A percentile compares a stretch with the other conserved stretches of the same genome.
Evolutionary conservation across 2,329 filamentous ascomycete species (phyloP).

Genomic region (Diaporthe nobilis): DNA sequence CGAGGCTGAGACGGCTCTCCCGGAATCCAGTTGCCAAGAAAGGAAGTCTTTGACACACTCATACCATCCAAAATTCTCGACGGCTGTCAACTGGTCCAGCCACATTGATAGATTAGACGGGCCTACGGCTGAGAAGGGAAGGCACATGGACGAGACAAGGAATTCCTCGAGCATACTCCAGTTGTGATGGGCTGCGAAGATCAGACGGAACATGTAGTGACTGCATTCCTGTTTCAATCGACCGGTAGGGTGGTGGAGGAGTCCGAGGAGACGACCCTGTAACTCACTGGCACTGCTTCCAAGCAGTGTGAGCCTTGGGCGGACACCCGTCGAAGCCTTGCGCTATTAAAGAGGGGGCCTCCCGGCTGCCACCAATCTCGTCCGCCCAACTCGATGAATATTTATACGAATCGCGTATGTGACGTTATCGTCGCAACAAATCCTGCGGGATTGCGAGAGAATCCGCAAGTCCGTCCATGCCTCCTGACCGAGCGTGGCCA

Average conservation of each 20-base stretch:
- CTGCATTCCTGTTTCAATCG: conserved; percentile 13
- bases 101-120: conserved; percentile 8
- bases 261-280: conserved; percentile 14
- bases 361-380: background rate
- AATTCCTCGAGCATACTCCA: background rate
- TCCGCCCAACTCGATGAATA: background rate
- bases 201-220: conserved; percentile 16
- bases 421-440: conserved; percentile 18
- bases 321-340: background rate
- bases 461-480: conserved; percentile 18
- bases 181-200: conserved; percentile 3
- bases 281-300: background rate
- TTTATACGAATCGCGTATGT: conserved; percentile 13
- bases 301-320: background rate
- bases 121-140: conserved; percentile 6
- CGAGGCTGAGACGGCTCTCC: conserved; percentile 18
- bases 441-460: background rate
- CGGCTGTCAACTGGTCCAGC: conserved; percentile 24
- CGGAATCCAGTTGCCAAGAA: conserved; percentile 15
- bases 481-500: background rate
- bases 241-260: conserved; percentile 26
- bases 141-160: conserved; percentile 9
- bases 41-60: background rate
- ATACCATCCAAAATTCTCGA: conserved; percentile 24
- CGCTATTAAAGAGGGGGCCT: conserved; percentile 9